A percentile compares a stretch with the other conserved stretches of the same genome.
phyloP scores from a whole-genome alignment of 2,329 filamentous ascomycete species.

The Trichoderma sp. region DNA sequence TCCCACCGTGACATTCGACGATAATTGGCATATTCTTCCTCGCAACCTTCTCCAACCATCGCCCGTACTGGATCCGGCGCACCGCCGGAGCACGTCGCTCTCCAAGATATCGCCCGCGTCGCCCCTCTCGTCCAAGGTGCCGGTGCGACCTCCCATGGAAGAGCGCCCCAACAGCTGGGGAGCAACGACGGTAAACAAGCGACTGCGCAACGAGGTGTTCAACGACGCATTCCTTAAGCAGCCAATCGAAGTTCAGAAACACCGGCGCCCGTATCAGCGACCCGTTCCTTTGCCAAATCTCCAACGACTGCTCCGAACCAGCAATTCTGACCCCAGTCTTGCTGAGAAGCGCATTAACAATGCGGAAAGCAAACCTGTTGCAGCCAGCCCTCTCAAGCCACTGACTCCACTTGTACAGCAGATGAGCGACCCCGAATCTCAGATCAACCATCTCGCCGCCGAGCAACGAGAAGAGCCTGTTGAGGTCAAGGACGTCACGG shows the following conservation, averaged over 20 bases:
- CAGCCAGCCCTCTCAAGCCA: neutral
- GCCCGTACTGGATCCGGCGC: conserved; percentile 33
- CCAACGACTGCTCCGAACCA: conserved; percentile 39
- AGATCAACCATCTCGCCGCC: conserved; percentile 28
- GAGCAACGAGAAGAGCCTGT: conserved; percentile 36
- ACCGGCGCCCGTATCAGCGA: conserved; percentile 68
- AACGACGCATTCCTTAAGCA: conserved; percentile 88
- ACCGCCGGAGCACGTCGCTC: conserved; percentile 36
- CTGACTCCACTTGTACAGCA: conserved; percentile 6
- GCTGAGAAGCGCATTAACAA: conserved; percentile 15
- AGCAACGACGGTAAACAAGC: conserved; percentile 85
- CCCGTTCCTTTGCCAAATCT: conserved; percentile 56
- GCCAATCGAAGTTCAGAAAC: conserved; percentile 75
- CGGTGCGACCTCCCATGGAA: conserved; percentile 44
- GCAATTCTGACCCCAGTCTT: conserved; percentile 45
- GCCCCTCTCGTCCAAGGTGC: conserved; percentile 18
- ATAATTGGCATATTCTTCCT: conserved; percentile 91
- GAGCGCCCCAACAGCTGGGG: conserved; percentile 73
- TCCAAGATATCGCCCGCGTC: conserved; percentile 25
- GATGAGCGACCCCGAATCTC: conserved; percentile 35
- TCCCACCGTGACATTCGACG: conserved; percentile 88
- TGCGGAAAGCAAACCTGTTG: conserved; percentile 7
- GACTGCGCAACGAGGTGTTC: conserved; percentile 84
- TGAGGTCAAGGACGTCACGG: conserved; percentile 55
- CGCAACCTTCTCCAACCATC: conserved; percentile 73